Conservation (phyloP, 768 basidiomycete species). For the Russula earlei region DNA sequence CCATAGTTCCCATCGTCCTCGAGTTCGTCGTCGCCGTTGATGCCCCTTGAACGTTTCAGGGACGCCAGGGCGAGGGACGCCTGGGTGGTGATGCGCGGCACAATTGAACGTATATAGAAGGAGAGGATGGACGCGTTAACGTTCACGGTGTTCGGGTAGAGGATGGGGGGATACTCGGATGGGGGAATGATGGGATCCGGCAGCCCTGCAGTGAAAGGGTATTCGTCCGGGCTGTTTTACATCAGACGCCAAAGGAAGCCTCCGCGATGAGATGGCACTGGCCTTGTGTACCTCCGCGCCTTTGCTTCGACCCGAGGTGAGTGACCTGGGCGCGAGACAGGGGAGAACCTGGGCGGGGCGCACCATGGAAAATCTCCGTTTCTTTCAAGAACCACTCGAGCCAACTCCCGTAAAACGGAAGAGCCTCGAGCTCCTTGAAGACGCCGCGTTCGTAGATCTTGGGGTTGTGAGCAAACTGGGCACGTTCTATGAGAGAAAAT, state of each 20-base stretch:
- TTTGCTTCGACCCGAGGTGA: conserved; percentile 52
- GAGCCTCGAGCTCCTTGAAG: conserved; percentile 65
- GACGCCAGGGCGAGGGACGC: conserved; percentile 61
- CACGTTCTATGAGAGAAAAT: conserved; percentile 93
- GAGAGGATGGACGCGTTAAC: conserved; percentile 78
- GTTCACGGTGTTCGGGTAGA: conserved; percentile 74
- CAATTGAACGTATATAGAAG: conserved; percentile 83
- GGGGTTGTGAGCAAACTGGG: conserved; percentile 92
- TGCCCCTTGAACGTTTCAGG: conserved; percentile 56
- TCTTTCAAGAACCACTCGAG: conserved; percentile 97
- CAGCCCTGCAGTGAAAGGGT: conserved; percentile 81
- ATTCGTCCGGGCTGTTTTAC: conserved; percentile 81
- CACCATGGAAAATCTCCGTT: conserved; percentile 91
- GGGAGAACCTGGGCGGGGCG: conserved; percentile 23
- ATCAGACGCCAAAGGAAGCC: neutral
- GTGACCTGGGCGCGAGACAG: neutral
- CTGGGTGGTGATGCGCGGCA: conserved; percentile 76
- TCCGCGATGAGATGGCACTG: conserved; percentile 15
- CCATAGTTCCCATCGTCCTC: conserved; percentile 98
- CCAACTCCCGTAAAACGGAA: conserved; percentile 82
- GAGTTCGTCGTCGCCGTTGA: conserved; percentile 56
- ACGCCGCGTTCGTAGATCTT: conserved; percentile 75
- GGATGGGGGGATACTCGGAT: conserved; percentile 62
- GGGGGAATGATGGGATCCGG: conserved; percentile 75
- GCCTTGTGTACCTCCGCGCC: conserved; percentile 92